These are phyloP conservation scores for Podospora bellae-mahoneyi DNA, from an alignment of 495 filamentous ascomycete genomes.

Conservation along the genomic window DNA sequence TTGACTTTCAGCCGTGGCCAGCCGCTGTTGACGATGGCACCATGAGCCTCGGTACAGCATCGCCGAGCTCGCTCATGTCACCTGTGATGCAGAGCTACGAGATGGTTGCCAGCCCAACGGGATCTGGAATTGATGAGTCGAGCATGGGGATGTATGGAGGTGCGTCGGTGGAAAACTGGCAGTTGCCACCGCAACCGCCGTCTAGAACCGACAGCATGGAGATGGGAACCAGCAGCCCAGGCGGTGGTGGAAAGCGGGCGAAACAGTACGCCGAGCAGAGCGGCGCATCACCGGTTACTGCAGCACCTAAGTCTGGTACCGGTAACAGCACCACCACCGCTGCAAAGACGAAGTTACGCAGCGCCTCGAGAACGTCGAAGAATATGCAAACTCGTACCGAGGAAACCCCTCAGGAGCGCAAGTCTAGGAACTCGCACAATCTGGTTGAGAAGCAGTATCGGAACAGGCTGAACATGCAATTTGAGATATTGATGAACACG, in stretches of 20 bases:
- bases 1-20: slow-evolving; percentile 6
- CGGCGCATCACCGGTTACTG: neutral
- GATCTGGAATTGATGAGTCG: slow-evolving; percentile 3
- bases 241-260: neutral
- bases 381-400: slow-evolving; percentile 36
- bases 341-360: slow-evolving; percentile 31
- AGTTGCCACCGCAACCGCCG: neutral
- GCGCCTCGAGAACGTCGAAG: slow-evolving; percentile 42
- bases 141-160: neutral
- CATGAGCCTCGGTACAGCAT: neutral
- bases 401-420: slow-evolving; percentile 38
- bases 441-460: slow-evolving; percentile 50
- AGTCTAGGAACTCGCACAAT: slow-evolving; percentile 44
- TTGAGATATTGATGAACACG: slow-evolving; percentile 42
- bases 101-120: neutral
- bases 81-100: slow-evolving; percentile 6
- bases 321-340: neutral
- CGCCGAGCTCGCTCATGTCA: slow-evolving; percentile 4
- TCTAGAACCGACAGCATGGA: neutral
- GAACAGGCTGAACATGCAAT: slow-evolving; percentile 46
- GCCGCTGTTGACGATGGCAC: neutral
- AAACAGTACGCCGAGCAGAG: slow-evolving; percentile 1
- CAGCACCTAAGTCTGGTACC: neutral
- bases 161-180: neutral
- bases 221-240: neutral